Evolutionary conservation across 1,284 basidiomycete species (phyloP).

Genomic region (Cystobasidiaceae sp.): DNA sequence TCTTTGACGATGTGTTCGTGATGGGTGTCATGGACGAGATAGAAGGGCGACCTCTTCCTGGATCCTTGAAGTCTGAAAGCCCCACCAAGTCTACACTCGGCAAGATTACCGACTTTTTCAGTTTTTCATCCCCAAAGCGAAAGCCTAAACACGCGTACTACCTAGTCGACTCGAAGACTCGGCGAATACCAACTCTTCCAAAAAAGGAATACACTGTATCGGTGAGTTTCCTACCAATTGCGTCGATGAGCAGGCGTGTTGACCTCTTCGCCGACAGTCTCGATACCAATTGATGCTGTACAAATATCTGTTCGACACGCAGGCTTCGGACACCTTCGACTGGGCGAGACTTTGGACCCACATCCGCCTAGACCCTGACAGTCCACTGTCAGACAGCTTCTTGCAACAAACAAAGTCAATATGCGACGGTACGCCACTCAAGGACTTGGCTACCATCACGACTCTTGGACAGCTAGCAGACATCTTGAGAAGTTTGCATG

Average conservation of each 20-base stretch:
- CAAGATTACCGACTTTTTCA: slow-evolving; percentile 24
- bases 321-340: slow-evolving; percentile 20
- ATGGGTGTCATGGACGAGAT: slow-evolving; percentile 42
- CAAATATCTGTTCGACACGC: slow-evolving; percentile 34
- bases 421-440: neutral
- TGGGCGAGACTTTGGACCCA: slow-evolving; percentile 33
- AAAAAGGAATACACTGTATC: slow-evolving; percentile 37
- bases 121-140: neutral
- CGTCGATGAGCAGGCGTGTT: neutral
- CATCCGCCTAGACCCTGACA: slow-evolving; percentile 9
- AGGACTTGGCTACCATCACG: neutral
- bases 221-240: neutral
- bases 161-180: slow-evolving; percentile 16
- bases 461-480: slow-evolving; percentile 23
- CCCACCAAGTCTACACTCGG: neutral
- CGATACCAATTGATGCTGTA: slow-evolving; percentile 40
- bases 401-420: slow-evolving; percentile 32
- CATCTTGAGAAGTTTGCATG: slow-evolving; percentile 7
- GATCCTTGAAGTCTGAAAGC: neutral
- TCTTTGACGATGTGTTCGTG: slow-evolving; percentile 35
- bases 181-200: slow-evolving; percentile 20
- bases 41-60: slow-evolving; percentile 31
- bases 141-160: slow-evolving; percentile 16
- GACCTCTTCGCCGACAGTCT: neutral
- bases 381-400: slow-evolving; percentile 24